Conservation (phyloP, 805 yeast species). For the Suhomyces sp. region DNA sequence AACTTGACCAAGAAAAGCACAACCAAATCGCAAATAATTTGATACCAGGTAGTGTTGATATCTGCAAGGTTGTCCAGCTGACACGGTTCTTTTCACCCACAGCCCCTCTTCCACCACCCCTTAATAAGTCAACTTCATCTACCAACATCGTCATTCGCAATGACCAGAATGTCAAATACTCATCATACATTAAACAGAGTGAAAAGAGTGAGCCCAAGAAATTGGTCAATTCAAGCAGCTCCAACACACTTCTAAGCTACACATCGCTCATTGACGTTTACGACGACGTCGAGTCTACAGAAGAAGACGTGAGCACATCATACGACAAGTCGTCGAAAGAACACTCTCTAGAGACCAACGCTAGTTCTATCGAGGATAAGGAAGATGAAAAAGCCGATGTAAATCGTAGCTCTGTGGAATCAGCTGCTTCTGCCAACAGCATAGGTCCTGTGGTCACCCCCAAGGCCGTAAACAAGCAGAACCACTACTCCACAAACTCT, state of each 20-base stretch:
- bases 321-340: constrained; percentile 1
- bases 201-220: constrained; percentile 3
- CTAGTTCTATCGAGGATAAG: background rate
- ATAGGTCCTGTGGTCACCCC: background rate
- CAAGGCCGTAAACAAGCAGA: background rate
- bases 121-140: constrained; percentile 1
- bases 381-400: background rate
- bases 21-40: constrained; percentile 10
- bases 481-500: constrained; percentile 8
- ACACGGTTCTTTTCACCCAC: constrained; percentile 19
- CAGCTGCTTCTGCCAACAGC: constrained; percentile 1
- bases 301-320: background rate
- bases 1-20: background rate
- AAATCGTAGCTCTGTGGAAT: constrained; percentile 1
- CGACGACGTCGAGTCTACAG: constrained; percentile 17
- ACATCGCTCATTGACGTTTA: constrained; percentile 29
- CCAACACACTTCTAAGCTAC: constrained; percentile 24
- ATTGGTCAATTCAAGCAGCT: constrained; percentile 17
- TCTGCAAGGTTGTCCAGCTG: constrained; percentile 10
- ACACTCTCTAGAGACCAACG: constrained; percentile 5
- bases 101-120: constrained; percentile 20
- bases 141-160: constrained; percentile 1
- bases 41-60: constrained; percentile 18
- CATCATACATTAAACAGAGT: constrained; percentile 13
- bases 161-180: constrained; percentile 12